Conservation (phyloP, 345 rosid genomes). For the Theobroma cacao region DNA sequence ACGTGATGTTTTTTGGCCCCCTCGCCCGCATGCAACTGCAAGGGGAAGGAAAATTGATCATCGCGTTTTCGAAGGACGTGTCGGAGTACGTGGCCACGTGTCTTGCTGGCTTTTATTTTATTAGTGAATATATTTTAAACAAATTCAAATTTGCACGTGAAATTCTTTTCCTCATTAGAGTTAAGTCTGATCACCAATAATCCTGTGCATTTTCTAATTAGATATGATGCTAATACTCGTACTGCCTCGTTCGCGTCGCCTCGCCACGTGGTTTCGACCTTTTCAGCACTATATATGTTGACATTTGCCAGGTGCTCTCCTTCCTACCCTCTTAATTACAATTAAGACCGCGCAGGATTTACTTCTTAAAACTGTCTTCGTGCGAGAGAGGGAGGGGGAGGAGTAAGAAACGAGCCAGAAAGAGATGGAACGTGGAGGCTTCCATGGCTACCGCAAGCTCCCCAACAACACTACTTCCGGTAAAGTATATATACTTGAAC, state of each 20-base stretch:
- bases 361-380: not conserved
- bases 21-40: not conserved
- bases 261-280: not conserved
- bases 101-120: not conserved
- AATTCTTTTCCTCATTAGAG: not conserved
- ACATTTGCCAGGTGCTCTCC: conserved; percentile 4
- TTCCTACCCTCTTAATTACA: not conserved
- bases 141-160: not conserved
- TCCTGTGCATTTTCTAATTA: too few relatives aligned
- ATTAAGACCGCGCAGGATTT: not conserved
- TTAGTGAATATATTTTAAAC: not conserved
- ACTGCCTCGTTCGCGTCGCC: conserved; percentile 12
- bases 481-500: not conserved
- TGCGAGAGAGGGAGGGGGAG: not conserved
- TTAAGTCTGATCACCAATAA: too few relatives aligned
- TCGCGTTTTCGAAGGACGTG: not conserved
- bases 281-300: conserved; percentile 1
- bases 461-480: conserved; percentile 41
- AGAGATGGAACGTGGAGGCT: conserved; percentile 46
- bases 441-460: conserved; percentile 62
- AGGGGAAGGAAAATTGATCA: not conserved
- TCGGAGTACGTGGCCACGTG: not conserved
- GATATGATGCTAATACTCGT: too few relatives aligned
- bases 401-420: not conserved
- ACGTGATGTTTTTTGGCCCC: not conserved